Percentiles rank a stretch among this genome's conserved stretches.
Conservation (phyloP, 805 yeast genomes). For the Metschnikowia henanensis region DNA sequence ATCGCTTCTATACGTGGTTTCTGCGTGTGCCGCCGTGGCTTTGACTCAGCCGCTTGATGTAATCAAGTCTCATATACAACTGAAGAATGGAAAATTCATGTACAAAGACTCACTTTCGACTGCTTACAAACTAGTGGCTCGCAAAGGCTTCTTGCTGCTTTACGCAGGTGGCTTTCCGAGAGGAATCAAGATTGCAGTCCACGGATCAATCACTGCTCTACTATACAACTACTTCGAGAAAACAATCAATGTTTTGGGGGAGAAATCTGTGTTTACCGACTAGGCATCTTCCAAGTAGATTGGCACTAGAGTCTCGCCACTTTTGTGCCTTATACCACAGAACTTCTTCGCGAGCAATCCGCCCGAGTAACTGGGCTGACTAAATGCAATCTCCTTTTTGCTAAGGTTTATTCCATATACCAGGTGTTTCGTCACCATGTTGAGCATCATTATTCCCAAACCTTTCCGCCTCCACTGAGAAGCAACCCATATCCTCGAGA, state of each 20-base stretch:
- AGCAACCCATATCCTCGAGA: conserved; percentile 46
- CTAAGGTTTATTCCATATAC: conserved; percentile 50
- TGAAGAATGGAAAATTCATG: conserved; percentile 57
- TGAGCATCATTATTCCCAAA: conserved; percentile 47
- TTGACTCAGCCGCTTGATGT: conserved; percentile 90
- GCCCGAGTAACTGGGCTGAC: conserved; percentile 71
- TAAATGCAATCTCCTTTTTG: conserved; percentile 56
- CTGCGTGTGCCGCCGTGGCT: conserved; percentile 72
- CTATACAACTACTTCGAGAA: conserved; percentile 58
- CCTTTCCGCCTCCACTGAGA: conserved; percentile 49
- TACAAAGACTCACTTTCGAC: conserved; percentile 60
- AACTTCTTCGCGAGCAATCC: conserved; percentile 55
- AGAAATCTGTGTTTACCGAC: conserved; percentile 20
- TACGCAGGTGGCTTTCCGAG: conserved; percentile 53
- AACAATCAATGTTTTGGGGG: conserved; percentile 17
- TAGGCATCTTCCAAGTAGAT: conserved; percentile 39
- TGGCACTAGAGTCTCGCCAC: conserved; percentile 51
- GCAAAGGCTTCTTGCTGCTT: conserved; percentile 33
- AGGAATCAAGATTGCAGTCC: conserved; percentile 64
- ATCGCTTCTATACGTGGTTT: conserved; percentile 54
- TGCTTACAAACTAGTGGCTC: conserved; percentile 21
- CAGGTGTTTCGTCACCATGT: conserved; percentile 42
- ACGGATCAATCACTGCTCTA: conserved; percentile 68
- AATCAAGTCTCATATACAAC: conserved; percentile 82
- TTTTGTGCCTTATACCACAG: conserved; percentile 55